Evolutionary conservation across 306 rosid species (phyloP), one percentile per base, ranked within the genome.

Genomic region (Fragaria nilgerrensis): DNA sequence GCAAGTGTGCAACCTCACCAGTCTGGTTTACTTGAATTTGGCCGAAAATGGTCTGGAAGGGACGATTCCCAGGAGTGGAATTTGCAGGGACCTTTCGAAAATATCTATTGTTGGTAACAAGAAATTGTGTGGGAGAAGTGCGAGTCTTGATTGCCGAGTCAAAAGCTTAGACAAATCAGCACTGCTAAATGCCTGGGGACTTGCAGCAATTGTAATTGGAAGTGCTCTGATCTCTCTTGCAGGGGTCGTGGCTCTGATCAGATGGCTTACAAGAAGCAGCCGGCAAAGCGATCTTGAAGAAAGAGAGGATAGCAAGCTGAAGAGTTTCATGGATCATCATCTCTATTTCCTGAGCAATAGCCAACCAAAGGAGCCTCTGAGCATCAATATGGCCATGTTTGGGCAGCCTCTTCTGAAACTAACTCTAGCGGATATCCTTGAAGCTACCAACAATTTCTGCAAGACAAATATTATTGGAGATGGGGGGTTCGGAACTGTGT

Each of bases 401-500:
- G 94, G 91, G 88, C 98, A 89, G 89, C 99, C 97, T 59, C 98
- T 96, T 70, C 78, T 96, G 90, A 96, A 87, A 47, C 52, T 96
- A 62, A 96, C 99, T 15, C 65, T 96, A 68, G 94, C 44, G 0
- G 90, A 96, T 73, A 85, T 96, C 77, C 93, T 89, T 15, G 86
- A 83, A 81, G 99, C 99, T 37, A 96, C 99, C 64, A 89, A 91
- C 85, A 96, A 96, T 82, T 96, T 96, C 89, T 89, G 97, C 96
- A 96, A 89, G 88, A 79, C 94, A 20, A 96, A 96, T 83, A 87
- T 96, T 53, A 96, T 96, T 66, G 99, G 99, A 80, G 99, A 96
- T 47, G 99, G 99, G 72, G 99, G 99, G 52, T 96, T 96, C 7
- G 99, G 99, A 74, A 96, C 99, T 0, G 99, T 96, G 48, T 96